Base-by-base conservation (phyloP, 164 flowering plant species). In the Nymphaea thermarum region DNA sequence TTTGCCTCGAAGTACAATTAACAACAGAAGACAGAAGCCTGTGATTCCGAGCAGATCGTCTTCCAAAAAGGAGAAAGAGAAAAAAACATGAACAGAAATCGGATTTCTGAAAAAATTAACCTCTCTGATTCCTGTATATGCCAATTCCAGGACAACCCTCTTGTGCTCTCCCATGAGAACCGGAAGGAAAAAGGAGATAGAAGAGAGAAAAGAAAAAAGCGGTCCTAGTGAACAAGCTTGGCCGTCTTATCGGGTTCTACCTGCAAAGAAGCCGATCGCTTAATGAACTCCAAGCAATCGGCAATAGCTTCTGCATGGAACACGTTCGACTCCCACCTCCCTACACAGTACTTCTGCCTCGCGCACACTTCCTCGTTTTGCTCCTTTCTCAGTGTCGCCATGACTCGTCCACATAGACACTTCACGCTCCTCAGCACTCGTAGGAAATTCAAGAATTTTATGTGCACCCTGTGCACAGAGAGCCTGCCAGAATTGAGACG, bases 281-380 rank as follows among this genome's bases (percentile, higher is more conserved):
- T 86, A 74, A 89, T 89, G 67, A 85, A 89, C 78, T 89, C 95
- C 79, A 89, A 75, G 77, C 95, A 89, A 60, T 89, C 95, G 0
- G 87, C 88, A 63, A 89, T 89, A 11, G 95, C 95, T 77, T 89
- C 91, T 0, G 88, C 74, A 57, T 85, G 84, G 71, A 86, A 89
- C 4, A 87, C 85, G 69, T 86, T 84, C 2, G 91, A 83, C 4
- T 41, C 42, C 15, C 12, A 10, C 43, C 41, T 44, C 36, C 70
- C 42, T 43, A 70, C 14, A 11, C 36, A 25, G 36, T 25, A 1
- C 64, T 61, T 42, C 18, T 62, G 71, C 43, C 8, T 65, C 55
- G 67, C 70, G 66, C n/a, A 71, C 41, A 11, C 63, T 44, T 5
- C 62, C 4, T 53, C 43, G 14, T 53, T 57, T 5, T 66, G 53